These are phyloP conservation scores for Aspergillus neoniger DNA, from an alignment of 2,329 filamentous ascomycete genomes.

Conservation along the genomic window DNA sequence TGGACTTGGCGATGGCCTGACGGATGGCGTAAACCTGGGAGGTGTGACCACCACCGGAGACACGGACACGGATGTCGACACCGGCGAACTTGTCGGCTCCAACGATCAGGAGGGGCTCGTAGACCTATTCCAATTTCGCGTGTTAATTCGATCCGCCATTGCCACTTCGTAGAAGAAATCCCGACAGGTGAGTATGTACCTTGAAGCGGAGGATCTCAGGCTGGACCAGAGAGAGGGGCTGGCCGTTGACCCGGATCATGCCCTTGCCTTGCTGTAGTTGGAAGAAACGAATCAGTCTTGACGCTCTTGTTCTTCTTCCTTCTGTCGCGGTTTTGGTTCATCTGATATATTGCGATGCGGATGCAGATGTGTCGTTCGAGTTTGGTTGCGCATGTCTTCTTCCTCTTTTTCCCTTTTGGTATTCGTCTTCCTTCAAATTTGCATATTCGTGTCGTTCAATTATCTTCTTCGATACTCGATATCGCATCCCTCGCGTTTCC, in stretches of 20 bases:
- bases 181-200: constrained; percentile 51
- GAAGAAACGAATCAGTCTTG: constrained; percentile 29
- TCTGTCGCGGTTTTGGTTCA: background rate
- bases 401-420: background rate
- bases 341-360: background rate
- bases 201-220: constrained; percentile 98
- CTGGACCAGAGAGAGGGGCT: constrained; percentile 89
- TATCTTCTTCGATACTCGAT: background rate
- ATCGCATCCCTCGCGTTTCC: background rate
- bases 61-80: constrained; percentile 96
- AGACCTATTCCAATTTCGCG: constrained; percentile 62
- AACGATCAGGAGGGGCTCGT: constrained; percentile 96
- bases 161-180: background rate
- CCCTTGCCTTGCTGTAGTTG: constrained; percentile 69
- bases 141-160: background rate
- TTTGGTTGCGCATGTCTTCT: constrained; percentile 17
- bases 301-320: constrained; percentile 11
- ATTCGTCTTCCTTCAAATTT: background rate
- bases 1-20: constrained; percentile 97
- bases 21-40: constrained; percentile 98
- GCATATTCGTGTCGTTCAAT: background rate
- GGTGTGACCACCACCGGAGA: constrained; percentile 95
- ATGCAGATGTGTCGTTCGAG: constrained; percentile 8
- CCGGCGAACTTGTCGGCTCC: constrained; percentile 95
- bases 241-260: constrained; percentile 98